phyloP scores from a whole-genome alignment of 2,329 filamentous ascomycete genomes.

The Diaporthe sp. region DNA sequence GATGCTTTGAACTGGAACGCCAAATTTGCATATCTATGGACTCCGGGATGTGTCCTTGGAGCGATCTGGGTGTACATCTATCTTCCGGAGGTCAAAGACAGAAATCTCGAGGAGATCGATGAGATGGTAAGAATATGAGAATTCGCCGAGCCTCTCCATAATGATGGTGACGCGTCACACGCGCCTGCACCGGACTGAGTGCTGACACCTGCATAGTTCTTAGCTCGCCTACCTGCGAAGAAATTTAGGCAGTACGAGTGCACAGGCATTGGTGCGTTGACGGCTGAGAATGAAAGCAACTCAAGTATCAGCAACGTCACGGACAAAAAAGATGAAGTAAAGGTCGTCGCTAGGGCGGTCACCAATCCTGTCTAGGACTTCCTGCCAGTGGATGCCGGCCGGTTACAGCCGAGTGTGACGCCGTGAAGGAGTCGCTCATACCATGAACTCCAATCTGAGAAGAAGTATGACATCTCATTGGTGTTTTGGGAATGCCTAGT shows the following conservation, averaged over 20 bases:
- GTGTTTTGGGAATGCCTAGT: no score
- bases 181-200: background rate
- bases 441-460: no score
- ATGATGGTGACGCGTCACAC: background rate
- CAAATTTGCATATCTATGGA: background rate
- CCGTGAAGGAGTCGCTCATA: no score
- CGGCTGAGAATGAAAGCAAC: background rate
- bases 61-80: conserved; percentile 55
- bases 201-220: conserved; percentile 29
- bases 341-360: background rate
- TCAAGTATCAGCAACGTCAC: background rate
- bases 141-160: no score
- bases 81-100: conserved; percentile 80
- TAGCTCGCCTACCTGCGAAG: conserved; percentile 51
- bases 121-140: conserved; percentile 54
- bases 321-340: conserved; percentile 6
- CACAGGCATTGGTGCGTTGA: conserved; percentile 32
- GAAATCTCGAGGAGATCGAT: conserved; percentile 76
- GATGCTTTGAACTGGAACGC: background rate
- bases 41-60: background rate
- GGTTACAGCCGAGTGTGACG: background rate
- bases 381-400: no score
- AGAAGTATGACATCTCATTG: no score
- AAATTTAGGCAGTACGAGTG: conserved; percentile 52
- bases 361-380: background rate